phyloP scores from a whole-genome alignment of 495 filamentous ascomycete species.

The Pyrenopolyporus hunteri region DNA sequence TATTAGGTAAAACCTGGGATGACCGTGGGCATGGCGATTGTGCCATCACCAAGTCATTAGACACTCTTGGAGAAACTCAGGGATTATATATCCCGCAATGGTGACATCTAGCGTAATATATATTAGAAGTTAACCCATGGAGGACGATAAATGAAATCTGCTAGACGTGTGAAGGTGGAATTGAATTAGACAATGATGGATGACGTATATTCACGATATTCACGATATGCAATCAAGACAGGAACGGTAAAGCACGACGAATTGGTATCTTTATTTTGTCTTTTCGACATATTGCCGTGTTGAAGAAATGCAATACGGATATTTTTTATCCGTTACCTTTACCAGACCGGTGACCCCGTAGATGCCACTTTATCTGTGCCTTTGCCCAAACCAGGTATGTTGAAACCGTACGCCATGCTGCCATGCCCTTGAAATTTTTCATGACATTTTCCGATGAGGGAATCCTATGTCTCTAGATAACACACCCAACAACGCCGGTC shows the following conservation, averaged over 20 bases:
- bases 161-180: too few relatives aligned
- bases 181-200: background rate
- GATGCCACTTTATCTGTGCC: slow-evolving; percentile 33
- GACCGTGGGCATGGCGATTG: too few relatives aligned
- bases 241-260: background rate
- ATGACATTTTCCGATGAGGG: slow-evolving; percentile 49
- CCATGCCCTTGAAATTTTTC: slow-evolving; percentile 42
- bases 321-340: slow-evolving; percentile 35
- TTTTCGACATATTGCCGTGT: slow-evolving; percentile 34
- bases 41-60: too few relatives aligned
- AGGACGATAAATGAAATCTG: too few relatives aligned
- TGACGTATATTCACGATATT: background rate
- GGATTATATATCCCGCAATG: too few relatives aligned
- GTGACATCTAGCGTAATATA: too few relatives aligned
- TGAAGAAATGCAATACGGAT: slow-evolving; percentile 42
- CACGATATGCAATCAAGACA: too few relatives aligned
- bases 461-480: slow-evolving; percentile 47
- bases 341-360: slow-evolving; percentile 26
- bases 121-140: too few relatives aligned
- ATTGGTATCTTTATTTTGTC: slow-evolving; percentile 33
- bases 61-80: too few relatives aligned
- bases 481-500: slow-evolving; percentile 46
- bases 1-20: too few relatives aligned
- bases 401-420: slow-evolving; percentile 50
- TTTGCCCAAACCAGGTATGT: slow-evolving; percentile 44